Evolutionary conservation across 2,329 filamentous ascomycete genomes (phyloP).

Genomic region (Pestalotiopsis sp.): DNA sequence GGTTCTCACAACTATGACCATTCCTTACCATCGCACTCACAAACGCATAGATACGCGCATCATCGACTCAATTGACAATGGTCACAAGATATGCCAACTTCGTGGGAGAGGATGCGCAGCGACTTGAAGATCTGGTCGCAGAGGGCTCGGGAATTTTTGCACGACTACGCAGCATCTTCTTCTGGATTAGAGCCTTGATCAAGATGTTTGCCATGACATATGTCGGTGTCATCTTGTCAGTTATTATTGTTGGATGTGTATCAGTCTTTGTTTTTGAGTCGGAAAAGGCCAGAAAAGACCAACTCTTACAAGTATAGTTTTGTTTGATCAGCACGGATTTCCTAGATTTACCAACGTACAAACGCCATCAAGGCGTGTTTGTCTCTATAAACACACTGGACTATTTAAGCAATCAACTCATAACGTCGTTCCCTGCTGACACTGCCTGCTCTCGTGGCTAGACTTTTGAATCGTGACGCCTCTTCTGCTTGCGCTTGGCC

Average conservation of each 20-base stretch:
- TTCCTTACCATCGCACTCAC: not conserved
- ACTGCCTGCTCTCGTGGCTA: no score
- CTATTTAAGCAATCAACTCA: no score
- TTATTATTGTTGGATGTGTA: not conserved
- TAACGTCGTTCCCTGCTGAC: no score
- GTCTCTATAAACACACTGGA: no score
- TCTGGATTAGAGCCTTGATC: slow-evolving; percentile 1
- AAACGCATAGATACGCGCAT: not conserved
- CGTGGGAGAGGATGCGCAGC: slow-evolving; percentile 1
- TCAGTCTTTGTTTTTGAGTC: not conserved
- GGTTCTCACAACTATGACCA: not conserved
- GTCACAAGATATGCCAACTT: slow-evolving; percentile 1
- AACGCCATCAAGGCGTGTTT: no score
- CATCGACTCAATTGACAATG: not conserved
- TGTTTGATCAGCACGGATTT: not conserved
- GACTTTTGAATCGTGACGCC: no score
- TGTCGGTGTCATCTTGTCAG: not conserved
- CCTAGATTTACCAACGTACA: not conserved
- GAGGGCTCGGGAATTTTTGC: not conserved
- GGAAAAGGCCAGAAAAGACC: not conserved
- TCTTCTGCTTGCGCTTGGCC: not conserved
- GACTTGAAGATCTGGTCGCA: not conserved
- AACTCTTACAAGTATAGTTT: not conserved
- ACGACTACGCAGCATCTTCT: slow-evolving; percentile 1
- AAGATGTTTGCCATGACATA: slow-evolving; percentile 1